Conservation (phyloP, 257 asterid genomes). For the Solanum microdontum region DNA sequence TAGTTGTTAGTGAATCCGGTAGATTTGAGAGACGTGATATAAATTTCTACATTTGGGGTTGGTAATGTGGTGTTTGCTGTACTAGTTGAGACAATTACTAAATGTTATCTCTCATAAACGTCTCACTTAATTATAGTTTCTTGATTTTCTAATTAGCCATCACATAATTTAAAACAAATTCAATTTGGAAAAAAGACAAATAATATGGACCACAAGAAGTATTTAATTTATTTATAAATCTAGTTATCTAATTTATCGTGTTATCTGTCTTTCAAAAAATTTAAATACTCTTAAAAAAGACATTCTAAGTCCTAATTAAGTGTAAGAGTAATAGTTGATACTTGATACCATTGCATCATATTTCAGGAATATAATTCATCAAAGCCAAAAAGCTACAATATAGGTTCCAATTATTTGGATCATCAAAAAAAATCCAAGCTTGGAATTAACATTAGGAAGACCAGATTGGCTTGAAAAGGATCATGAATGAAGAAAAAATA, state of each 20-base stretch:
- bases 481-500: conserved; percentile 10
- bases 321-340: not conserved
- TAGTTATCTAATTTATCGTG: not conserved
- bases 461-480: conserved; percentile 27
- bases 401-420: not conserved
- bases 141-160: not conserved
- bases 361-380: conserved; percentile 33
- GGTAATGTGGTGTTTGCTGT: too few relatives aligned
- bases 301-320: not conserved
- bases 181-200: not conserved
- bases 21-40: too few relatives aligned
- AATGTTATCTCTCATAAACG: not conserved
- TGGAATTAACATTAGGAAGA: conserved; percentile 23
- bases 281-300: not conserved
- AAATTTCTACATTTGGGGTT: too few relatives aligned
- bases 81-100: not conserved
- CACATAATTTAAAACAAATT: not conserved
- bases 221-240: not conserved
- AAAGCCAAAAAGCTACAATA: conserved; percentile 13
- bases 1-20: too few relatives aligned
- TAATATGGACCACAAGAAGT: not conserved
- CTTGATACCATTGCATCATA: not conserved
- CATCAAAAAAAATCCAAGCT: conserved; percentile 21
- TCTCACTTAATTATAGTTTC: not conserved
- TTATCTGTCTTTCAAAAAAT: not conserved